These are phyloP conservation scores for Vigna nakashimae DNA, from an alignment of 306 rosid genomes.

Conservation along the genomic window DNA sequence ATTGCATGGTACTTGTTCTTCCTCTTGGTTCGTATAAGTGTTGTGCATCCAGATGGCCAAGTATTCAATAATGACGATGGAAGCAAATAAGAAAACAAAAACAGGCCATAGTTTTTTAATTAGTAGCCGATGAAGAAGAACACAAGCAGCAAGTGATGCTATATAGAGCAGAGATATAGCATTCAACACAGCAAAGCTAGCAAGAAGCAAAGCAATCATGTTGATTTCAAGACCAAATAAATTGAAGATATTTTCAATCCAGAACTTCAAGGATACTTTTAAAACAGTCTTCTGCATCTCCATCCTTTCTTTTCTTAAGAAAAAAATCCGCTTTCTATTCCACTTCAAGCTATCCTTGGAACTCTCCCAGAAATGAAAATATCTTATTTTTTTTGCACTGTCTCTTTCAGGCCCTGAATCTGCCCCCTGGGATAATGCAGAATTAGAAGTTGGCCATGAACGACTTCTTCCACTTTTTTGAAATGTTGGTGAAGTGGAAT, in stretches of 20 bases:
- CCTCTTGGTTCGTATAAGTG: constrained; percentile 53
- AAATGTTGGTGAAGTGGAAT: constrained; percentile 50
- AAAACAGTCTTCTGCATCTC: constrained; percentile 83
- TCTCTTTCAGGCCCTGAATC: constrained; percentile 59
- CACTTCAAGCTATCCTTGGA: constrained; percentile 83
- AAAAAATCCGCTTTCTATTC: constrained; percentile 74
- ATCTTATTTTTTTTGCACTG: constrained; percentile 52
- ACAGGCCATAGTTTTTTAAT: constrained; percentile 79
- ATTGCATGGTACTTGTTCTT: constrained; percentile 56
- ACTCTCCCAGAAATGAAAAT: constrained; percentile 79
- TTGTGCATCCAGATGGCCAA: constrained; percentile 73
- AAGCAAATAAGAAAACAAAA: constrained; percentile 80
- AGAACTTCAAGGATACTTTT: constrained; percentile 73
- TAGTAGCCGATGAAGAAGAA: constrained; percentile 68
- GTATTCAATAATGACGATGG: constrained; percentile 77
- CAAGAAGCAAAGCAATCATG: constrained; percentile 93
- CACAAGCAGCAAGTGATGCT: constrained; percentile 74
- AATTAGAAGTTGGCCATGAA: constrained; percentile 56
- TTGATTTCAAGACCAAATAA: constrained; percentile 98
- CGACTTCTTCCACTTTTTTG: constrained; percentile 56
- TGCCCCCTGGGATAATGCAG: constrained; percentile 54
- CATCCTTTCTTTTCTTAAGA: constrained; percentile 83
- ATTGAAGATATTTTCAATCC: constrained; percentile 83
- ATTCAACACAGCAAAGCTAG: constrained; percentile 89
- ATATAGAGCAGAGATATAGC: constrained; percentile 79